A percentile compares a stretch with the other conserved stretches of the same genome.
phyloP scores from a whole-genome alignment of 768 basidiomycete genomes.

The Calocybe indica region DNA sequence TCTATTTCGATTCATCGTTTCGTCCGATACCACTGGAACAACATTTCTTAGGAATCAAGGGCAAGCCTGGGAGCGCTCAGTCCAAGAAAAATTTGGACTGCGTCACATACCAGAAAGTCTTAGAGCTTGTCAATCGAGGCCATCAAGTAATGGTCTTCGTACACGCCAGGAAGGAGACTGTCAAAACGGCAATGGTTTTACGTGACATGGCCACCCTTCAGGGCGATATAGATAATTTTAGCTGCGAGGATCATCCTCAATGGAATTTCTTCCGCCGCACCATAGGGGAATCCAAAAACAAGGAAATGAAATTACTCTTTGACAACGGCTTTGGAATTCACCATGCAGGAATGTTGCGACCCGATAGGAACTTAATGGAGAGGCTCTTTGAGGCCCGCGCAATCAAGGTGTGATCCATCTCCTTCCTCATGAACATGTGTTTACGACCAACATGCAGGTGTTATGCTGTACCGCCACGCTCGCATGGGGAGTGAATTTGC shows the following conservation, averaged over 20 bases:
- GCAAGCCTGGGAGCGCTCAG: conserved; percentile 69
- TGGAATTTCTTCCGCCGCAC: conserved; percentile 72
- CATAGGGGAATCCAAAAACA: conserved; percentile 80
- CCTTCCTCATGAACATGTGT: background rate
- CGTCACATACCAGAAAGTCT: conserved; percentile 87
- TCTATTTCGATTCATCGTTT: conserved; percentile 98
- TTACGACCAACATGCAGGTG: conserved; percentile 52
- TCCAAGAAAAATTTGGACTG: conserved; percentile 84
- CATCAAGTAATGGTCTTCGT: conserved; percentile 99
- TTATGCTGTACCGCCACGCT: conserved; percentile 97
- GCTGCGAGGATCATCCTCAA: conserved; percentile 74
- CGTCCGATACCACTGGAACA: conserved; percentile 95
- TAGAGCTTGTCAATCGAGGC: conserved; percentile 79
- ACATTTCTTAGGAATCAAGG: conserved; percentile 91
- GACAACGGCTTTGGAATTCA: conserved; percentile 94
- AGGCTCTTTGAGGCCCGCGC: conserved; percentile 84
- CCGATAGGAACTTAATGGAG: conserved; percentile 94
- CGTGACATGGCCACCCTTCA: conserved; percentile 72
- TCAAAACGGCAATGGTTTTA: conserved; percentile 80
- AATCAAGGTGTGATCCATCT: conserved; percentile 63
- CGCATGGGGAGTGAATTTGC: conserved; percentile 99
- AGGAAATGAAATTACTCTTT: conserved; percentile 95
- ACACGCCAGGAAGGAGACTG: conserved; percentile 96
- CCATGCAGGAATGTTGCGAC: conserved; percentile 95
- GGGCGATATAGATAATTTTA: conserved; percentile 72